These are phyloP conservation scores for Trichoderma sp. DNA, from an alignment of 2,329 filamentous ascomycete genomes.

Conservation along the genomic window DNA sequence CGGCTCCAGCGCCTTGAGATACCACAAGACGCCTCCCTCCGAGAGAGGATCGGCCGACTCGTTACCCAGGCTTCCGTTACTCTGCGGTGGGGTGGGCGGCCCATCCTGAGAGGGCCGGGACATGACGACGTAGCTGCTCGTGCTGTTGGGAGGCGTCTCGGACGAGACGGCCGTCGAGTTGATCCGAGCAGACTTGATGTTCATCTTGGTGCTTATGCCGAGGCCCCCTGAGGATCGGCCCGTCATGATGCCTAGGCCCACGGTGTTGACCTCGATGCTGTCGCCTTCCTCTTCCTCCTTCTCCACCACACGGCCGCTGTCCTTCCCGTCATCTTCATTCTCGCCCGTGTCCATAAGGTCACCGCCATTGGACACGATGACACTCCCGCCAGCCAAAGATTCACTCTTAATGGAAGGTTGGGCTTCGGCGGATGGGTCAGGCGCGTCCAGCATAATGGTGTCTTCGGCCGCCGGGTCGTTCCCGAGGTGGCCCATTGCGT, in stretches of 20 bases:
- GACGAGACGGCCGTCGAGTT: conserved; percentile 36
- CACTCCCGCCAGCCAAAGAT: conserved; percentile 21
- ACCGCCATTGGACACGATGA: conserved; percentile 34
- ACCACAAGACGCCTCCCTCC: conserved; percentile 84
- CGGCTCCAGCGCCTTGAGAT: conserved; percentile 78
- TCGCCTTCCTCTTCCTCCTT: conserved; percentile 40
- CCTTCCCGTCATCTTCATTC: conserved; percentile 42
- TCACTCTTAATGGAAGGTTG: conserved; percentile 44
- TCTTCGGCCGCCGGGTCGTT: conserved; percentile 47
- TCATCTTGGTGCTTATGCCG: conserved; percentile 34
- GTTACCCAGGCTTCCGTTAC: conserved; percentile 58
- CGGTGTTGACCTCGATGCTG: conserved; percentile 53
- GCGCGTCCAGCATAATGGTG: conserved; percentile 56
- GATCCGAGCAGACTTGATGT: conserved; percentile 34
- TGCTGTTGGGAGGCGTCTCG: conserved; percentile 53
- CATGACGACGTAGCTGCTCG: conserved; percentile 49
- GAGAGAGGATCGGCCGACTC: conserved; percentile 59
- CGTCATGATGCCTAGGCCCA: conserved; percentile 39
- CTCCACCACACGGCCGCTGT: conserved; percentile 41
- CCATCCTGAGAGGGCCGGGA: conserved; percentile 40
- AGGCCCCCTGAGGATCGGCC: conserved; percentile 26
- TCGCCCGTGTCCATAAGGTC: conserved; percentile 45
- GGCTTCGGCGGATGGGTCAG: conserved; percentile 49
- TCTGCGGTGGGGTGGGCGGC: conserved; percentile 69
- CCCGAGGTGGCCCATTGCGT: conserved; percentile 42